Base-by-base conservation (phyloP, 352 stramenopile genomes). In the Phytophthora meadii region DNA sequence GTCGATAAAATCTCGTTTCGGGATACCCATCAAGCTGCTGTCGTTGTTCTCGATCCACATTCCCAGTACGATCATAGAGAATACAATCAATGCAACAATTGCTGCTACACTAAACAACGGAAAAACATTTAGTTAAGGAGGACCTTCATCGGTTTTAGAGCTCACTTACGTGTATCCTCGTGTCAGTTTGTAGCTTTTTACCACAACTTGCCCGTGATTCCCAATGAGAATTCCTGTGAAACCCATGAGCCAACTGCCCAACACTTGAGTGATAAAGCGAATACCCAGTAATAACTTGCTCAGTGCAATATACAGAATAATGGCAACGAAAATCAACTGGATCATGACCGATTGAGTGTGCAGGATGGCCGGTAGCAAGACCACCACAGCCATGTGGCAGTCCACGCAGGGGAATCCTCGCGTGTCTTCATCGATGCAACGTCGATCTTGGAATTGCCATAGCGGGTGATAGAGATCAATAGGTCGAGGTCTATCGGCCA, bases 21-120 rank as follows among this genome's bases (percentile, higher is more conserved):
- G 79, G 9, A 93, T 75, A 4, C 80, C 82, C 14, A 90, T 56
- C 19, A 91, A 42, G 5, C 72, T 73, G 62, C 84, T 93, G 14
- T 93, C 72, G 54, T 93, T 93, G 70, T 91, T 90, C 52, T 93
- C 84, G 54, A 93, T 76, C 81, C 81, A 90, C 28, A 63, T 74
- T 7, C 84, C 79, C 3, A 91, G 42, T 11, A 91, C 77, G 11
- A 84, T 30, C 67, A 89, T 76, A 11, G 72, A 22, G 19, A 90
- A 64, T 11, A 84, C 74, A 8, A 91, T 34, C 15, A 90, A 40
- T 19, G 62, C 24, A 7, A 91, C 46, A 25, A 89, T 78, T 1
- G 74, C 82, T 22, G 67, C 79, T 1, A 74, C 74, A 40, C 76
- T 86, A 37, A 22, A 15, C 47, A 0, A 39, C 10, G 5, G 10